These are phyloP conservation scores for Penicillium psychrosexuale DNA, from an alignment of 2,329 filamentous ascomycete genomes.

Conservation along the genomic window DNA sequence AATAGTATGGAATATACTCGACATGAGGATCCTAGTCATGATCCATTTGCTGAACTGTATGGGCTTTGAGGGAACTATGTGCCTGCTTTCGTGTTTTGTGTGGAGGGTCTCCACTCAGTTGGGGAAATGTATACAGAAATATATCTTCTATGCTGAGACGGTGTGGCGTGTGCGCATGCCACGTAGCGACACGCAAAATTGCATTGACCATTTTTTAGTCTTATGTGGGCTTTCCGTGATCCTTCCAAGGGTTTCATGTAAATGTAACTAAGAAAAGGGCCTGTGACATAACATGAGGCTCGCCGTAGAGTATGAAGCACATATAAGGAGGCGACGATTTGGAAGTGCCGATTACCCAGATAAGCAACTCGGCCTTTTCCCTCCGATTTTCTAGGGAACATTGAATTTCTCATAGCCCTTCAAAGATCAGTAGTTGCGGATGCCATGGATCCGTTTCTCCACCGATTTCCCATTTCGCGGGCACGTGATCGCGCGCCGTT, in stretches of 20 bases:
- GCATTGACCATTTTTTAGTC: too few species aligned
- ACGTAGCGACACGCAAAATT: neutral
- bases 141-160: neutral
- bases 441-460: neutral
- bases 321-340: neutral
- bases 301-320: neutral
- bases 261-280: neutral
- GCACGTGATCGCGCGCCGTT: conserved; percentile 16
- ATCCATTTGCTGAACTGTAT: conserved; percentile 53
- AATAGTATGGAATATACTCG: conserved; percentile 58
- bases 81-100: neutral
- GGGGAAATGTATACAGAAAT: neutral
- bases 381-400: too few species aligned
- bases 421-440: neutral
- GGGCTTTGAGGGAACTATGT: conserved; percentile 10
- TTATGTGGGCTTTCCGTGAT: neutral
- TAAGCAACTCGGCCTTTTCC: too few species aligned
- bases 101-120: neutral
- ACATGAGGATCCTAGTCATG: conserved; percentile 48
- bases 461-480: neutral
- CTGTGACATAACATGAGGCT: neutral
- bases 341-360: neutral
- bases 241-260: neutral
- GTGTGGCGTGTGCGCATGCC: neutral
- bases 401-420: neutral